These are phyloP conservation scores for Plectranthus barbatus DNA, from an alignment of 257 asterid genomes.

Conservation along the genomic window DNA sequence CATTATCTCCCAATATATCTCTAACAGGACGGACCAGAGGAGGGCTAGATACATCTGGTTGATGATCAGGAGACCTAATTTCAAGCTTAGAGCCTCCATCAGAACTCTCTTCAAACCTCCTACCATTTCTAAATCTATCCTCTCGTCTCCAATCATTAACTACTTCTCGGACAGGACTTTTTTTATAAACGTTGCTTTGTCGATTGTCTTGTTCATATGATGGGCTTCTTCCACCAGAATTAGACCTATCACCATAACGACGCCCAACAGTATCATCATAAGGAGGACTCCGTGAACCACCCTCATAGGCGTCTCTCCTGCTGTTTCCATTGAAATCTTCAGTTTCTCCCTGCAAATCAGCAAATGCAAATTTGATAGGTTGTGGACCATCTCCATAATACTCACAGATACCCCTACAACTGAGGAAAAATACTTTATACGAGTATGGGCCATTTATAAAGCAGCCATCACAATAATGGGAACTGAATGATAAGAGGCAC, in stretches of 20 bases:
- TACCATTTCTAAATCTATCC: conserved; percentile 92
- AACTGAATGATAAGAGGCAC: not conserved
- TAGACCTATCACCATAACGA: conserved; percentile 56
- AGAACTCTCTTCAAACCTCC: conserved; percentile 67
- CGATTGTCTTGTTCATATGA: conserved; percentile 61
- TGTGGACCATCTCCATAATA: not conserved
- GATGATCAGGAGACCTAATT: conserved; percentile 77
- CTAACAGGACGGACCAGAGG: conserved; percentile 93
- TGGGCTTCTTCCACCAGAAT: conserved; percentile 93
- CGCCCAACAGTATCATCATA: conserved; percentile 62
- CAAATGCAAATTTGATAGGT: conserved; percentile 6
- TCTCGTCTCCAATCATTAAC: conserved; percentile 94
- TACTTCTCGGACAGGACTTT: conserved; percentile 76
- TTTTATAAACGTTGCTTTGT: conserved; percentile 41
- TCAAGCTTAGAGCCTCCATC: conserved; percentile 81
- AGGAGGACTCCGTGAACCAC: conserved; percentile 89
- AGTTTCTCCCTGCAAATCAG: conserved; percentile 60
- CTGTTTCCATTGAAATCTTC: conserved; percentile 53
- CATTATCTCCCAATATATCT: conserved; percentile 87
- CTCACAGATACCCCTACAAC: not conserved
- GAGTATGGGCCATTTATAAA: not conserved
- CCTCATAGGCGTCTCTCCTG: conserved; percentile 54
- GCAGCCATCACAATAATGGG: conserved; percentile 12
- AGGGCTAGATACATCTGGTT: conserved; percentile 63
- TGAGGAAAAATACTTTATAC: not conserved